These are phyloP conservation scores for Epichloe aotearoae DNA, from an alignment of 2,329 filamentous ascomycete species.

Conservation along the genomic window DNA sequence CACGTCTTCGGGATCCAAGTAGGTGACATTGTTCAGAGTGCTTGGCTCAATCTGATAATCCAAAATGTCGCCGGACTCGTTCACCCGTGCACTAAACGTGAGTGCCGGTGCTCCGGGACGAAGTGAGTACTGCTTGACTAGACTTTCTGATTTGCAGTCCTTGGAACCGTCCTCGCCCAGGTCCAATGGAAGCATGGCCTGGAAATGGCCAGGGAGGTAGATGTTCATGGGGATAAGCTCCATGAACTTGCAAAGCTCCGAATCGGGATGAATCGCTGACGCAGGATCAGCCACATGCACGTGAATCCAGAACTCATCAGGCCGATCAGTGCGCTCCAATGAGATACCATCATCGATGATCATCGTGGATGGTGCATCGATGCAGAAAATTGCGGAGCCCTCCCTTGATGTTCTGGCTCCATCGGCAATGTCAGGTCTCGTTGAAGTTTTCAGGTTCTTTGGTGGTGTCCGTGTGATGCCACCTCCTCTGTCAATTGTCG, in stretches of 20 bases:
- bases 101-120: conserved; percentile 36
- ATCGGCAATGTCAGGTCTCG: conserved; percentile 30
- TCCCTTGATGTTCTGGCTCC: conserved; percentile 45
- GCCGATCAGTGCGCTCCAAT: conserved; percentile 41
- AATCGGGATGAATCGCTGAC: conserved; percentile 49
- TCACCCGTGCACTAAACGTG: conserved; percentile 49
- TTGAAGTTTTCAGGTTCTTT: conserved; percentile 19
- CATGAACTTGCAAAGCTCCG: conserved; percentile 46
- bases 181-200: conserved; percentile 41
- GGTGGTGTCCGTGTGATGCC: conserved; percentile 25
- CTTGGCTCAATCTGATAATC: conserved; percentile 42
- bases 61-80: conserved; percentile 37
- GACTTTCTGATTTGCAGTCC: conserved; percentile 21
- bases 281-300: conserved; percentile 69
- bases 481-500: conserved; percentile 28
- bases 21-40: conserved; percentile 39
- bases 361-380: conserved; percentile 51
- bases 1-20: conserved; percentile 40
- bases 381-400: conserved; percentile 52
- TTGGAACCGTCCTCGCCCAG: conserved; percentile 16
- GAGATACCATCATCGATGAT: conserved; percentile 75
- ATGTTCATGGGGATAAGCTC: conserved; percentile 45
- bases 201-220: conserved; percentile 44
- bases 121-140: conserved; percentile 42
- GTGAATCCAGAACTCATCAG: conserved; percentile 58